phyloP scores from a whole-genome alignment of 495 filamentous ascomycete genomes.

The Aspergillus steynii region DNA sequence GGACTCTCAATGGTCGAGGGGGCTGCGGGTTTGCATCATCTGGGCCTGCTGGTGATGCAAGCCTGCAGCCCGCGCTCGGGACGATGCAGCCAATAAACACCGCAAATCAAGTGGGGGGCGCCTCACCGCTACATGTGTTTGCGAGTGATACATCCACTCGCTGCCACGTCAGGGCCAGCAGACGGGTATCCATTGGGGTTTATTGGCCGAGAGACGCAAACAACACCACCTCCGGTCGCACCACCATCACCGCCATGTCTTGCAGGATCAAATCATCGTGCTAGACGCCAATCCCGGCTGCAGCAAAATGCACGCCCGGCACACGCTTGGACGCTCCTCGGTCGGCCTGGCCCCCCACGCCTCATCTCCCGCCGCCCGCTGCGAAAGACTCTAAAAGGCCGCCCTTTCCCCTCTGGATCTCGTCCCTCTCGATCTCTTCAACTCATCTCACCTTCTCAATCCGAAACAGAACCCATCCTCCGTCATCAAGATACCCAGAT shows the following conservation, averaged over 20 bases:
- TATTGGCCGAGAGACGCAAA: constrained; percentile 17
- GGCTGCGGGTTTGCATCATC: not conserved
- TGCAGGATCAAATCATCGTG: constrained; percentile 28
- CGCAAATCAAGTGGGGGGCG: too few species aligned
- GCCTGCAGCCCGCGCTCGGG: not conserved
- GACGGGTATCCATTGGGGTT: not conserved
- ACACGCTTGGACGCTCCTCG: constrained; percentile 33
- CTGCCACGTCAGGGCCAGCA: constrained; percentile 24
- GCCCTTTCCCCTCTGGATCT: constrained; percentile 24
- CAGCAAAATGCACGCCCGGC: constrained; percentile 34
- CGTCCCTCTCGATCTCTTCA: constrained; percentile 14
- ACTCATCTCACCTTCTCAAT: constrained; percentile 5
- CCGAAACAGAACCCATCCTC: not conserved
- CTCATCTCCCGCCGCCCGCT: constrained; percentile 13
- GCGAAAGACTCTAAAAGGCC: constrained; percentile 28
- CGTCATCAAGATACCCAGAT: not conserved
- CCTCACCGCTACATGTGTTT: not conserved
- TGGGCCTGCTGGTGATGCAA: not conserved
- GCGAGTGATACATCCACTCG: not conserved
- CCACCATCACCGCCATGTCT: constrained; percentile 35
- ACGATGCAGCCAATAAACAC: not conserved
- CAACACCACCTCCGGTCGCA: constrained; percentile 20
- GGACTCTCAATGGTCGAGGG: not conserved
- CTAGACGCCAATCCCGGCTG: constrained; percentile 23
- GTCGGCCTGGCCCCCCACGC: constrained; percentile 22